Base-by-base conservation (phyloP, 169 alveolate species). In the Plasmodium ovale region DNA sequence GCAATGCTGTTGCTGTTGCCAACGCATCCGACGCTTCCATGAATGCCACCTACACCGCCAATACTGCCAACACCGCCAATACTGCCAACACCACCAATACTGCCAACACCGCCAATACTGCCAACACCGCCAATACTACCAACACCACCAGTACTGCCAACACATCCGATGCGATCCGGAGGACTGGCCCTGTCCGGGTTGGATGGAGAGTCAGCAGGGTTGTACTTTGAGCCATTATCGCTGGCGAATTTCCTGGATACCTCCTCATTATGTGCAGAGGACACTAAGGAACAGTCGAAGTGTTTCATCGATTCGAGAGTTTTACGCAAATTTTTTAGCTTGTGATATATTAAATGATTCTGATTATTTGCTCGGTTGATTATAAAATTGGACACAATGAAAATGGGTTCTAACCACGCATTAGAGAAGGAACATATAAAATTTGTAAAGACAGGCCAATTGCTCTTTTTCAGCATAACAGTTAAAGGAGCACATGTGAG, bases 381-480 rank as follows among this genome's bases (percentile, higher is more conserved):
- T 31, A 95, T 94, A 59, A 88, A 93, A 49, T 93, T 93, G 1
- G 97, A 96, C 10, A 95, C 54, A 42, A 92, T 94, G 64, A 94
- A 92, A 44, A 95, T 95, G 12, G 98, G 95, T 47, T 95, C 98
- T 51, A 95, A 84, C 87, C 94, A 88, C 25, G 95, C 91, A 87
- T 95, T 94, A 33, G 96, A 91, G 74, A 95, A 95, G 64, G 96
- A 73, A 54, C 97, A 94, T 29, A 89, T 93, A 77, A 95, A 95
- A 56, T 87, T 87, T 58, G 91, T 92, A 85, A 95, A 87, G 12
- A 53, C 90, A 31, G 98, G 98, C 98, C 98, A 95, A 19, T 82
- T 87, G 31, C 92, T 94, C 31, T 87, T 70, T 33, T 92, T 73
- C 23, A 95, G 72, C 79, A 72, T 92, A 27, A 84, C 77, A 31